These are phyloP conservation scores for Datisca glomerata DNA, from an alignment of 306 rosid species.

Conservation along the genomic window DNA sequence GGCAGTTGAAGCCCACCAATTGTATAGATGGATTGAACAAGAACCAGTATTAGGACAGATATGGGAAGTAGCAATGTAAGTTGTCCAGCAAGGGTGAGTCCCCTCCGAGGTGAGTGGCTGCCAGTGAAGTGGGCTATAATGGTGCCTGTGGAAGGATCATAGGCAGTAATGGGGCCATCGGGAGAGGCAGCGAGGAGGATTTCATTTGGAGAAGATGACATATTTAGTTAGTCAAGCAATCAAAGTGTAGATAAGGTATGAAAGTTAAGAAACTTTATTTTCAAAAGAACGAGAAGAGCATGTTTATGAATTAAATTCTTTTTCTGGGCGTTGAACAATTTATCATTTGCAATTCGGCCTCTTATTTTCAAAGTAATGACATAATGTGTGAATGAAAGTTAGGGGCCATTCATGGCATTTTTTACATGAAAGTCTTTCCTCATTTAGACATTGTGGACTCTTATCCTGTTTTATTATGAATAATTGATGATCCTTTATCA, in stretches of 20 bases:
- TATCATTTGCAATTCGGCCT: constrained; percentile 12
- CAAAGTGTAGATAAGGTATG: constrained; percentile 1
- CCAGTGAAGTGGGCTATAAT: constrained; percentile 21
- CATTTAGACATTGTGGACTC: too few relatives aligned
- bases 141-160: constrained; percentile 31
- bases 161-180: constrained; percentile 42
- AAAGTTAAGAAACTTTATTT: background rate
- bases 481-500: too few relatives aligned
- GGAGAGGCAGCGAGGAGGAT: constrained; percentile 54
- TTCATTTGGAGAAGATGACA: constrained; percentile 30
- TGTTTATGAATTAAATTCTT: background rate
- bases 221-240: constrained; percentile 12
- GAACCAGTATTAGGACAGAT: constrained; percentile 37
- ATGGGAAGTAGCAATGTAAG: constrained; percentile 36
- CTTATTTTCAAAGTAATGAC: constrained; percentile 10
- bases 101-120: constrained; percentile 38
- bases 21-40: constrained; percentile 56
- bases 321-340: constrained; percentile 26
- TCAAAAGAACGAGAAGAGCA: constrained; percentile 14
- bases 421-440: too few relatives aligned
- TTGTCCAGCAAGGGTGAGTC: constrained; percentile 24
- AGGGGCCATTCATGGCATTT: too few relatives aligned
- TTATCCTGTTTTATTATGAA: too few relatives aligned
- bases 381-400: constrained; percentile 2
- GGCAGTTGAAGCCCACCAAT: constrained; percentile 37